phyloP scores from a whole-genome alignment of 2,329 filamentous ascomycete genomes.

The Ceratocystis alfenasii region DNA sequence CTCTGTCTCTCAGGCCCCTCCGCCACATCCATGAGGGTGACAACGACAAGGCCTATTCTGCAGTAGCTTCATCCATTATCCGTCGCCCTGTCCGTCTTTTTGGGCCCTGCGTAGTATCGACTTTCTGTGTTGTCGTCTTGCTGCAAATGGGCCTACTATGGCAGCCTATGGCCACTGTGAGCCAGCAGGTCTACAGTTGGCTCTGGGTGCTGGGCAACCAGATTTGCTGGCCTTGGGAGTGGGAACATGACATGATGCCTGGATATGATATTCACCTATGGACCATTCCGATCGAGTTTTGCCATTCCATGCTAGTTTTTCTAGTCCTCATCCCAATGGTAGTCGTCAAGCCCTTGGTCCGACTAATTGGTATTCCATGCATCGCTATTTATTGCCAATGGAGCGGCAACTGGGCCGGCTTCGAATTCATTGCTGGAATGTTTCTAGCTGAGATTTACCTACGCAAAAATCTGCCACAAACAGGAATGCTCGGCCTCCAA shows the following conservation, averaged over 20 bases:
- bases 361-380: slow-evolving; percentile 34
- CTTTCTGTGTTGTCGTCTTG: slow-evolving; percentile 35
- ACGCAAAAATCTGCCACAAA: slow-evolving; percentile 27
- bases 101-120: slow-evolving; percentile 40
- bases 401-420: slow-evolving; percentile 22
- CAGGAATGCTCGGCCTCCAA: slow-evolving; percentile 13
- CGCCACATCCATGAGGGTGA: slow-evolving; percentile 29
- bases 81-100: slow-evolving; percentile 42
- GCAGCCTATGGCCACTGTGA: slow-evolving; percentile 21
- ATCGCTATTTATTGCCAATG: slow-evolving; percentile 34
- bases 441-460: slow-evolving; percentile 44
- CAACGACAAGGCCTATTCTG: slow-evolving; percentile 16
- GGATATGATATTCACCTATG: slow-evolving; percentile 47
- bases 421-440: slow-evolving; percentile 41
- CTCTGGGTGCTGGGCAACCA: slow-evolving; percentile 26
- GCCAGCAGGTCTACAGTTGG: slow-evolving; percentile 38
- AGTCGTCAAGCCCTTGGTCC: slow-evolving; percentile 33
- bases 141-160: slow-evolving; percentile 26
- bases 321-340: slow-evolving; percentile 40
- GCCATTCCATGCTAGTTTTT: slow-evolving; percentile 47
- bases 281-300: slow-evolving; percentile 52
- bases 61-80: slow-evolving; percentile 40
- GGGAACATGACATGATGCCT: slow-evolving; percentile 20
- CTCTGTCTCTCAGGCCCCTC: slow-evolving; percentile 43
- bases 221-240: slow-evolving; percentile 25